These are phyloP conservation scores for Dipteronia dyeriana DNA, from an alignment of 345 rosid species.

Conservation along the genomic window DNA sequence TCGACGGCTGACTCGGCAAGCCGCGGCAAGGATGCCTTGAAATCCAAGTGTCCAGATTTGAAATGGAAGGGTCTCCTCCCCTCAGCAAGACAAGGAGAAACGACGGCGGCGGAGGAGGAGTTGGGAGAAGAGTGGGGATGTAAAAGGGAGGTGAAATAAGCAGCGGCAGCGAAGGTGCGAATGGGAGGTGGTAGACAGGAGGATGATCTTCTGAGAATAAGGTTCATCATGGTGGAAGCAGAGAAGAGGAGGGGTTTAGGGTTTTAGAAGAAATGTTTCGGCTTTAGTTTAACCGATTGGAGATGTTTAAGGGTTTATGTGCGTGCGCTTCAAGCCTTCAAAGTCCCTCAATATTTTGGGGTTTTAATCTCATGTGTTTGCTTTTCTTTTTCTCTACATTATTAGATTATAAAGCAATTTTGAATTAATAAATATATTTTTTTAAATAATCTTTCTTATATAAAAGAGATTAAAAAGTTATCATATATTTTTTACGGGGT, in stretches of 20 bases:
- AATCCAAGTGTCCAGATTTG: conserved; percentile 50
- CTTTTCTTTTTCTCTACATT: too few relatives aligned
- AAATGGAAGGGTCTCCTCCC: conserved; percentile 47
- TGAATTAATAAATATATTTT: too few relatives aligned
- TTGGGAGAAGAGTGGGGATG: conserved; percentile 20
- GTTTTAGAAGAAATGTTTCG: background rate
- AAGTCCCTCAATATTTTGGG: background rate
- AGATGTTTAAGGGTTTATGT: background rate
- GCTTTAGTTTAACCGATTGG: background rate
- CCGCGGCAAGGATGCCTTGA: conserved; percentile 40
- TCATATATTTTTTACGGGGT: too few relatives aligned
- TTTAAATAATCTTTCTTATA: too few relatives aligned
- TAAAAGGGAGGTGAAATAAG: conserved; percentile 22
- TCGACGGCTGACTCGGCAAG: conserved; percentile 57
- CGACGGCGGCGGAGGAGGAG: conserved; percentile 9
- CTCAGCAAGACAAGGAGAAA: conserved; percentile 14
- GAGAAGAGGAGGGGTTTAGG: conserved; percentile 8
- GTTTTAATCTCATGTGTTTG: too few relatives aligned
- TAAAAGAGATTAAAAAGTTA: too few relatives aligned
- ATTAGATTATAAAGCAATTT: too few relatives aligned
- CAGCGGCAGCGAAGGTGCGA: conserved; percentile 37
- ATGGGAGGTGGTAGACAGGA: conserved; percentile 25
- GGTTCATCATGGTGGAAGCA: conserved; percentile 39
- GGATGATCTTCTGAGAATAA: conserved; percentile 41
- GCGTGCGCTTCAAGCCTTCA: background rate